Evolutionary conservation across 2,329 filamentous ascomycete genomes (phyloP), one percentile per base, ranked within the genome.

Genomic region (Chaetomiaceae sp.): DNA sequence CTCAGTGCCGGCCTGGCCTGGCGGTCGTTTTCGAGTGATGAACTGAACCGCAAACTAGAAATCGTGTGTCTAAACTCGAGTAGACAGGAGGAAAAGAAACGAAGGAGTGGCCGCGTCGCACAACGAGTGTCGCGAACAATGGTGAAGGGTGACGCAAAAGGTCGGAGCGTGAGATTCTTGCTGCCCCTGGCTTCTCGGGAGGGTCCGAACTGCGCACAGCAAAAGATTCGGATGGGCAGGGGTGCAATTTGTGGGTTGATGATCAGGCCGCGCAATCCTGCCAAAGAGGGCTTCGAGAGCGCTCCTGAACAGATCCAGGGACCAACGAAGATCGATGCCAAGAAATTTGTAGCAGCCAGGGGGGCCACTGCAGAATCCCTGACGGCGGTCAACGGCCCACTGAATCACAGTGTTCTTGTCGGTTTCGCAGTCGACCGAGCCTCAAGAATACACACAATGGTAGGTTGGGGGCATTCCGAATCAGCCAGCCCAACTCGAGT

Each of bases 181-280:
- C 23, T 34, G 23, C 50, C 54, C 50, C 34, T 52, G n/a, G 47
- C 33, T 20, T 33, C 19, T 50, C 39, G 38, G 39, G 33, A 34
- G 23, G 31, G 23, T 38, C 20, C 23, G 20, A 36, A 33, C 44
- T 22, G 45, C 25, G 48, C 36, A 25, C 19, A 17, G 27, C 25
- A 12, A 51, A n/a, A 53, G 51, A 48, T 54, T 57, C 46, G 54
- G 57, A 57, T 54, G 36, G 45, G 49, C 54, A 52, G 46, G 52
- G 51, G 37, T 44, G 23, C 50, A 56, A 49, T 58, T 43, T 54
- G 56, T 50, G 51, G 51, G 48, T 46, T 29, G 55, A 47, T 53
- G 55, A 62, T 62, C 58, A 56, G 59, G 56, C 58, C 53, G 47
- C n/a, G 19, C 48, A 36, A 47, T 22, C 49, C 37, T 53, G 47